Percentiles rank a stretch among this genome's conserved stretches.
Conservation (phyloP, 2,329 filamentous ascomycete species). For the Calonectria pauciramosa region DNA sequence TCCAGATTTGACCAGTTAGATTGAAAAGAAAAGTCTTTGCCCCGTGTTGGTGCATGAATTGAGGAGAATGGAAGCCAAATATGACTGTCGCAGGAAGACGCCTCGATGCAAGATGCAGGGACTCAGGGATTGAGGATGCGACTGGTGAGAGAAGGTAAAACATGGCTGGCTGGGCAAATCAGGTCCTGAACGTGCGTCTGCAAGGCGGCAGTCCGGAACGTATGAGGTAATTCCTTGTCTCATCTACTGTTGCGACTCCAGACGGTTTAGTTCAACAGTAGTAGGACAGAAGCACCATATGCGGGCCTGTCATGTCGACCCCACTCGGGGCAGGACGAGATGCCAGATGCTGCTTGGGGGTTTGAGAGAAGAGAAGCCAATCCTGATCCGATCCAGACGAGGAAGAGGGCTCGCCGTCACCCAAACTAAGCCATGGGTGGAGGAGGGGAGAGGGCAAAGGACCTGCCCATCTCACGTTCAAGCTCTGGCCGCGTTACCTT, state of each 20-base stretch:
- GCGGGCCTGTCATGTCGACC: conserved; percentile 17
- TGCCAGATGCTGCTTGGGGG: conserved; percentile 16
- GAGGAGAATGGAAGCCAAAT: not conserved
- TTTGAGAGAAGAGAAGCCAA: not conserved
- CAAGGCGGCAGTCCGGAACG: conserved; percentile 38
- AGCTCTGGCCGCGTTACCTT: conserved; percentile 31
- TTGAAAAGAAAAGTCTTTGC: not conserved
- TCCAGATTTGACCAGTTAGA: conserved; percentile 6
- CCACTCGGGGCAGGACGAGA: not conserved
- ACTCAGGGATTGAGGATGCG: conserved; percentile 28
- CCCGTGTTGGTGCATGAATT: conserved; percentile 19
- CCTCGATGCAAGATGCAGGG: conserved; percentile 35
- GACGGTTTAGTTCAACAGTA: not conserved
- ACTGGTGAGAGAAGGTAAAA: conserved; percentile 30
- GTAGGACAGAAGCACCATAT: not conserved
- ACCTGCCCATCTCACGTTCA: conserved; percentile 37
- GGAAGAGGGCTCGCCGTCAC: conserved; percentile 3
- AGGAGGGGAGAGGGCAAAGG: conserved; percentile 13
- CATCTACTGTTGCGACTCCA: conserved; percentile 30
- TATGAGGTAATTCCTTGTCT: conserved; percentile 37
- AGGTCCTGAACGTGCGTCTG: conserved; percentile 26
- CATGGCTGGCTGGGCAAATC: conserved; percentile 28
- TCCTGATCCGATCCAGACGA: not conserved
- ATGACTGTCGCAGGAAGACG: conserved; percentile 22
- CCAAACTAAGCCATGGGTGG: conserved; percentile 8